phyloP scores from a whole-genome alignment of 176 grass and related monocot genomes.

The Aegilops tauschii region DNA sequence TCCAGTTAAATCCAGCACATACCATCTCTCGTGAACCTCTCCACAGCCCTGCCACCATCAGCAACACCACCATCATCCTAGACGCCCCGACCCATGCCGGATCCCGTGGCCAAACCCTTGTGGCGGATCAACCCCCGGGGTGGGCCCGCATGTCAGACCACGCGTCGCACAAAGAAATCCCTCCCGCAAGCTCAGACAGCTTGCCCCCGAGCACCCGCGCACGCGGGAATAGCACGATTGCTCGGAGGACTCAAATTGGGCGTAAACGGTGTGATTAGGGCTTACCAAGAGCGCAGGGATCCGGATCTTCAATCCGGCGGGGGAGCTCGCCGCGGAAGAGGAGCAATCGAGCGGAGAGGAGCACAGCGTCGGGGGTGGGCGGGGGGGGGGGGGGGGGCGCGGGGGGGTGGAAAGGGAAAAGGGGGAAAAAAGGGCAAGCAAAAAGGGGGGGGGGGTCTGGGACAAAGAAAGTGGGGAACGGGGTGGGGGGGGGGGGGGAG shows the following conservation, averaged over 20 bases:
- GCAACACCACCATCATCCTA: neutral
- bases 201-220: neutral
- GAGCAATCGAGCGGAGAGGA: neutral
- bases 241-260: conserved; percentile 10
- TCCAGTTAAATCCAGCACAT: neutral
- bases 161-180: neutral
- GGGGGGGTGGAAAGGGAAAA: too few relatives aligned
- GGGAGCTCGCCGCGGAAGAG: neutral
- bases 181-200: neutral
- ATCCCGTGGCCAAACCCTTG: conserved; percentile 24
- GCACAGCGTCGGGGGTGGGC: neutral
- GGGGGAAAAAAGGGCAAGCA: too few relatives aligned
- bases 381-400: neutral
- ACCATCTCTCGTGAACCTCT: neutral
- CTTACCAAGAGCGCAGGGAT: conserved; percentile 13
- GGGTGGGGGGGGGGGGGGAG: too few relatives aligned
- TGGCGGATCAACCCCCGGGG: conserved; percentile 11
- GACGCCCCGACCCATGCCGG: neutral
- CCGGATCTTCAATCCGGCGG: conserved; percentile 32
- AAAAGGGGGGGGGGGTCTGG: too few relatives aligned
- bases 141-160: conserved; percentile 6
- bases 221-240: neutral
- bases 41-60: neutral
- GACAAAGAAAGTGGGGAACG: too few relatives aligned
- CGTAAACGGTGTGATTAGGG: conserved; percentile 25